Percentiles rank a stretch among this genome's conserved stretches.
Conservation (phyloP, 2,329 filamentous ascomycete species). For the Rhynchosporium secalis region DNA sequence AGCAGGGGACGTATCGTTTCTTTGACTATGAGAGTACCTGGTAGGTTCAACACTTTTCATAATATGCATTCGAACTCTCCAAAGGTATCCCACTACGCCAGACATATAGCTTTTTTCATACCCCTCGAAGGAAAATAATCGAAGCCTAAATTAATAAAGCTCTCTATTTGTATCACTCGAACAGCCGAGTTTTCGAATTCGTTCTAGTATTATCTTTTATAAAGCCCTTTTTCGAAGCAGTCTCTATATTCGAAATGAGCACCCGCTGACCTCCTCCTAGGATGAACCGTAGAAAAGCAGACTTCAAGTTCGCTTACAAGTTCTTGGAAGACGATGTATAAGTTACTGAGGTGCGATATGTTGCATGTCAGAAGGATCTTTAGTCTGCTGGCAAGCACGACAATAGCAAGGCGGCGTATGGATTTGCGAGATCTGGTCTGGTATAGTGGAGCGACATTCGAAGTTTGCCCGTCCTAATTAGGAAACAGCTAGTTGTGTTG, state of each 20-base stretch:
- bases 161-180: too few relatives aligned
- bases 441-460: conserved; percentile 21
- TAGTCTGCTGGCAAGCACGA: conserved; percentile 59
- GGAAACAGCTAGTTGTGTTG: conserved; percentile 30
- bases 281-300: conserved; percentile 98
- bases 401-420: conserved; percentile 51
- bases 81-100: background rate
- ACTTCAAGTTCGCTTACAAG: conserved; percentile 98
- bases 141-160: too few relatives aligned
- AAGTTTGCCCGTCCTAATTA: conserved; percentile 34
- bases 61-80: background rate
- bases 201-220: too few relatives aligned
- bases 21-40: conserved; percentile 99
- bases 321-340: conserved; percentile 92
- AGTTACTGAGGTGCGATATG: conserved; percentile 50
- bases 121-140: too few relatives aligned
- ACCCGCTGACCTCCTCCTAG: conserved; percentile 47
- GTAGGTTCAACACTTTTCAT: conserved; percentile 54
- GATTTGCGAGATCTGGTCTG: conserved; percentile 57
- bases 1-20: conserved; percentile 98
- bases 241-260: too few relatives aligned
- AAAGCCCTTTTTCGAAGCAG: too few relatives aligned
- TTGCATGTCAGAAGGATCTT: conserved; percentile 57
- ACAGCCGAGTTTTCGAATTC: too few relatives aligned
- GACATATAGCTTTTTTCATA: background rate